Percentiles rank a stretch among this genome's conserved stretches.
These are phyloP conservation scores for Silene coronaria DNA, from an alignment of 179 eudicot genomes.

Conservation along the genomic window DNA sequence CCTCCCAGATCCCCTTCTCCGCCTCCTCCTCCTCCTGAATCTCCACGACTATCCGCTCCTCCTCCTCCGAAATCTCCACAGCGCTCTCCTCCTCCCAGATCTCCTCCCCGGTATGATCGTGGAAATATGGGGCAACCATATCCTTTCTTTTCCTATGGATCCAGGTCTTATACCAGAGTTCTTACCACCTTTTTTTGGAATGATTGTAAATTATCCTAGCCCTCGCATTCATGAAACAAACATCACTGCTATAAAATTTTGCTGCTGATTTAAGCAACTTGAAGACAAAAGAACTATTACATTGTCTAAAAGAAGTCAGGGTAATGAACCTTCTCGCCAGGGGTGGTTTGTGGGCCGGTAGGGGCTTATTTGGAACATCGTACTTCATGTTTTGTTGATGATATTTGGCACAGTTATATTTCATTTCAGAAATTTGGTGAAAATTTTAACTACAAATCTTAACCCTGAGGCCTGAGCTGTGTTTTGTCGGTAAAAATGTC, in stretches of 20 bases:
- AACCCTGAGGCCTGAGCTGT: background rate
- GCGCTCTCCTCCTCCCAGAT: slow-evolving; percentile 17
- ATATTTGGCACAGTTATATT: no score
- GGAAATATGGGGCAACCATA: slow-evolving; percentile 49
- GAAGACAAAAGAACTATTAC: background rate
- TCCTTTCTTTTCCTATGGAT: slow-evolving; percentile 52
- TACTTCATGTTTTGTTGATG: background rate
- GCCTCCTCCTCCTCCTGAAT: slow-evolving; percentile 39
- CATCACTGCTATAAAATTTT: background rate
- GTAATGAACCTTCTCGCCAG: background rate
- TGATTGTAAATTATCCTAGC: background rate
- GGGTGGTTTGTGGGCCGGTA: background rate
- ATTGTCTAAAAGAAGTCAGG: background rate
- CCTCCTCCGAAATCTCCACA: slow-evolving; percentile 27
- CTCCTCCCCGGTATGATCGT: slow-evolving; percentile 55
- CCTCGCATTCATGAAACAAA: background rate
- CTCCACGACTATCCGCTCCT: slow-evolving; percentile 22
- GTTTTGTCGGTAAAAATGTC: background rate
- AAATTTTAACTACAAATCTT: background rate
- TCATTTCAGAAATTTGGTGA: background rate
- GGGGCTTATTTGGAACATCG: background rate
- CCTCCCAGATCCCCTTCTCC: slow-evolving; percentile 35
- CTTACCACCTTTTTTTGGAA: background rate
- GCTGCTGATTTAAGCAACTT: slow-evolving; percentile 9
- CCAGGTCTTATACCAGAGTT: slow-evolving; percentile 46